Percentiles rank a stretch among this genome's conserved stretches.
These are phyloP conservation scores for Trametes cingulata DNA, from an alignment of 768 basidiomycete genomes.

Conservation along the genomic window DNA sequence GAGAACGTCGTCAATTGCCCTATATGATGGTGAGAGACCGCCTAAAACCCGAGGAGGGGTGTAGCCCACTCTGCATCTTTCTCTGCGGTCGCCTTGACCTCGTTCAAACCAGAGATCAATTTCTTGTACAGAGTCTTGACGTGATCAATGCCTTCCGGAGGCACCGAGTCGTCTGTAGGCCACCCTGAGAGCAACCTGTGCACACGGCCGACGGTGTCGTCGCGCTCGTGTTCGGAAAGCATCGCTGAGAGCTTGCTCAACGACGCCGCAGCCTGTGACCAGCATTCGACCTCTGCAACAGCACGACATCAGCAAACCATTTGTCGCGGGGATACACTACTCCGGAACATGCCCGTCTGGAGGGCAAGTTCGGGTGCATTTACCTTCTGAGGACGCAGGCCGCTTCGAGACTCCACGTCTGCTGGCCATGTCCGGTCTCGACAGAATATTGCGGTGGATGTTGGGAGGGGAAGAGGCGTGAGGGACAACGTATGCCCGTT, in stretches of 20 bases:
- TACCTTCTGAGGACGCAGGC: slow-evolving; percentile 79
- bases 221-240: slow-evolving; percentile 48
- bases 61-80: slow-evolving; percentile 61
- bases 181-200: slow-evolving; percentile 72
- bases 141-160: slow-evolving; percentile 65
- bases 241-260: slow-evolving; percentile 55
- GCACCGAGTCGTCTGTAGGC: slow-evolving; percentile 69
- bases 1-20: slow-evolving; percentile 70
- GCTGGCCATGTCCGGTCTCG: slow-evolving; percentile 53
- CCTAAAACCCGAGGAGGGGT: neutral
- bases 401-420: slow-evolving; percentile 60
- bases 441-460: slow-evolving; percentile 3
- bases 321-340: slow-evolving; percentile 2
- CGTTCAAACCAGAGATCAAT: slow-evolving; percentile 59
- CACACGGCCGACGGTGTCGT: slow-evolving; percentile 68
- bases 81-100: slow-evolving; percentile 59
- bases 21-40: slow-evolving; percentile 30
- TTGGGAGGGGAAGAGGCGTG: slow-evolving; percentile 3
- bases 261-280: slow-evolving; percentile 67
- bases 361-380: slow-evolving; percentile 21
- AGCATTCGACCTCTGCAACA: slow-evolving; percentile 67
- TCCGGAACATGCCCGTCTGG: neutral
- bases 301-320: slow-evolving; percentile 16
- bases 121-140: slow-evolving; percentile 66
- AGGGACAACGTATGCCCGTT: slow-evolving; percentile 3